Evolutionary conservation across 2,329 filamentous ascomycete genomes (phyloP), one percentile per base, ranked within the genome.

Genomic region (Sarocladium brachiariae): DNA sequence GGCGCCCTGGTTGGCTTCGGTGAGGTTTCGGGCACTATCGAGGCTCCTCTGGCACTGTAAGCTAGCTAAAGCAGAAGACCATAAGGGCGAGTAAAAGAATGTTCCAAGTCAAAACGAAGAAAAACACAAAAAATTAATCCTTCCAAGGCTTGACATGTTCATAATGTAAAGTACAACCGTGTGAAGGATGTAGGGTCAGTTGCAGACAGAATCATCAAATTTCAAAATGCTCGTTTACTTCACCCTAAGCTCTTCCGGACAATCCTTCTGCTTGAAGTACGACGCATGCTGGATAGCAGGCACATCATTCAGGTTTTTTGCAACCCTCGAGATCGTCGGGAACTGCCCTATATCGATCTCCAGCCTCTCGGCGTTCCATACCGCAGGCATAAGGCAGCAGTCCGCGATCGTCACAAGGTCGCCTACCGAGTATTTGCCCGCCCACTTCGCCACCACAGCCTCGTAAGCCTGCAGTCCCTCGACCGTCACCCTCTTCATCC

Each of bases 1-100:
- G 80, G 81, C 2, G 75, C 70, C n/a, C 71, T 84, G 49, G 83
- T 93, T 23, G 88, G 88, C 0, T 92, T 92, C 65, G 87, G 88
- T 2, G 80, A 89, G 55, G 88, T 86, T 56, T 70, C 72, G 18
- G 87, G 86, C 13, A 79, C 65, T 33, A 84, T 91, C 16, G 53
- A 61, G 21, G 58, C 63, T 0, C 57, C 67, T 1, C 52, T 66
- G 39, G 58, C 61, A 11, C 51, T 67, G 5, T 67, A 64, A 21
- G n/a, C n/a, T n/a, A n/a, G n/a, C n/a, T 64, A 61, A 47, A 35
- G 31, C 8, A 13, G 7, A n/a, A n/a, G n/a, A n/a, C n/a, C n/a
- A n/a, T n/a, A n/a, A n/a, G n/a, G n/a, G n/a, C n/a, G n/a, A n/a
- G n/a, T n/a, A n/a, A n/a, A n/a, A n/a, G n/a, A 23, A 10, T n/a